A percentile compares a stretch with the other conserved stretches of the same genome.
These are phyloP conservation scores for Acanthamoeba lugdunensis DNA, from an alignment of 208 protist species.

Conservation along the genomic window DNA sequence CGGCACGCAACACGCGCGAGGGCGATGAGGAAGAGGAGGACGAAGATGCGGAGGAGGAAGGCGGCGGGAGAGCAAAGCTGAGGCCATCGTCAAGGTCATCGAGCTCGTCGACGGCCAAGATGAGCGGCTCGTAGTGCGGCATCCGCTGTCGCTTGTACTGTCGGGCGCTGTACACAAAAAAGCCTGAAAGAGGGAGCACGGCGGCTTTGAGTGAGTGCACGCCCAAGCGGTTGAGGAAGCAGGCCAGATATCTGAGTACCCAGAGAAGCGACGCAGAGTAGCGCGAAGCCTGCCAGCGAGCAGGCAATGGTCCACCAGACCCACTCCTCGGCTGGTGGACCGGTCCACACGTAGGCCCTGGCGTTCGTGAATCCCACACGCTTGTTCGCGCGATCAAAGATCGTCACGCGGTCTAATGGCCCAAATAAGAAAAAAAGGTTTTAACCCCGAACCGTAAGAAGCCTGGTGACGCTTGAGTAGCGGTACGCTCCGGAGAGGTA, in stretches of 20 bases:
- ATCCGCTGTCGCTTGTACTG: slow-evolving; percentile 4
- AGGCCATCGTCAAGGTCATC: neutral
- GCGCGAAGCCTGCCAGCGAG: neutral
- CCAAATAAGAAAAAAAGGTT: neutral
- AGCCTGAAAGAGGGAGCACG: neutral
- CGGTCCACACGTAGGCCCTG: neutral
- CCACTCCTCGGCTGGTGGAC: neutral
- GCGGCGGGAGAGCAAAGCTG: neutral
- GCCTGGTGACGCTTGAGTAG: neutral
- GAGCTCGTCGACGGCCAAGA: neutral
- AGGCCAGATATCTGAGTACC: neutral
- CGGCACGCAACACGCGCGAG: neutral
- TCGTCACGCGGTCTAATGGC: neutral
- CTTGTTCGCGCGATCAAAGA: slow-evolving; percentile 47
- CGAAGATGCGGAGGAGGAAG: neutral
- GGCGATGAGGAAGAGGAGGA: neutral
- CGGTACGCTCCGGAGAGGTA: neutral
- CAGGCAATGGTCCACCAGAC: neutral
- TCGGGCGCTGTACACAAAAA: neutral
- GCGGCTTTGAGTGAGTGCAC: too few relatives aligned
- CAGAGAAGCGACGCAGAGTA: neutral
- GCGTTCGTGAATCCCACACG: slow-evolving; percentile 57
- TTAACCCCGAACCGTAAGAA: neutral
- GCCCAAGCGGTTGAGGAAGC: neutral
- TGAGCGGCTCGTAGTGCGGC: slow-evolving; percentile 13